phyloP scores from a whole-genome alignment of 176 grass and related monocot species.

The Zizania latifolia region DNA sequence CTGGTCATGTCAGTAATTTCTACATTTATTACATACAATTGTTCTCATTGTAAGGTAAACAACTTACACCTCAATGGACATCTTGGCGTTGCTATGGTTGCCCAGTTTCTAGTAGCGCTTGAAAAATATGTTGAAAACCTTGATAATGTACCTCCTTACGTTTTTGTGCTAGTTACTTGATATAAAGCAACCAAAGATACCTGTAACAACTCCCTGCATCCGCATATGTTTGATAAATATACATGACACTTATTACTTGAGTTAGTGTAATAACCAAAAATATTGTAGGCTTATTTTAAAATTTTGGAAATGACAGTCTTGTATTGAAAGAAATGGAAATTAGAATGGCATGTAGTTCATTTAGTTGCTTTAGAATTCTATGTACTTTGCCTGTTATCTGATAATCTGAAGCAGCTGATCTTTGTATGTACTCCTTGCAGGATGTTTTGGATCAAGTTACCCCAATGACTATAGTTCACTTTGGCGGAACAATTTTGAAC shows the following conservation, averaged over 20 bases:
- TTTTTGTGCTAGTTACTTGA: conserved; percentile 8
- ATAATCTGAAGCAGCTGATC: conserved; percentile 6
- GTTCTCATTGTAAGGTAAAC: too few relatives aligned
- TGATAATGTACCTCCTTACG: neutral
- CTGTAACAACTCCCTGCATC: neutral
- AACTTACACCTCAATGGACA: too few relatives aligned
- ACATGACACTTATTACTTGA: neutral
- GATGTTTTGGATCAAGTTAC: conserved; percentile 91
- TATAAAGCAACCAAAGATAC: conserved; percentile 3
- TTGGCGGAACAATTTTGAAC: conserved; percentile 80
- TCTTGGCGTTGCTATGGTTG: neutral
- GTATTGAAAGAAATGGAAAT: neutral
- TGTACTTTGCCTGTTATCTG: conserved; percentile 1
- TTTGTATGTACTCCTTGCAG: conserved; percentile 44
- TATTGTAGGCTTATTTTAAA: neutral
- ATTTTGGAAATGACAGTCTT: conserved; percentile 6
- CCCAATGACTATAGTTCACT: conserved; percentile 73
- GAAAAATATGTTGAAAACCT: neutral
- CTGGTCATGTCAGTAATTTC: too few relatives aligned
- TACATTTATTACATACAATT: too few relatives aligned
- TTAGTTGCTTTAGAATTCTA: neutral
- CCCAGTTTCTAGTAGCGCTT: neutral
- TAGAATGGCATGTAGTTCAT: neutral
- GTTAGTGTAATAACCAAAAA: neutral
- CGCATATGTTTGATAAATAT: neutral